Conservation (phyloP, 306 rosid species). For the Fragaria iinumae region DNA sequence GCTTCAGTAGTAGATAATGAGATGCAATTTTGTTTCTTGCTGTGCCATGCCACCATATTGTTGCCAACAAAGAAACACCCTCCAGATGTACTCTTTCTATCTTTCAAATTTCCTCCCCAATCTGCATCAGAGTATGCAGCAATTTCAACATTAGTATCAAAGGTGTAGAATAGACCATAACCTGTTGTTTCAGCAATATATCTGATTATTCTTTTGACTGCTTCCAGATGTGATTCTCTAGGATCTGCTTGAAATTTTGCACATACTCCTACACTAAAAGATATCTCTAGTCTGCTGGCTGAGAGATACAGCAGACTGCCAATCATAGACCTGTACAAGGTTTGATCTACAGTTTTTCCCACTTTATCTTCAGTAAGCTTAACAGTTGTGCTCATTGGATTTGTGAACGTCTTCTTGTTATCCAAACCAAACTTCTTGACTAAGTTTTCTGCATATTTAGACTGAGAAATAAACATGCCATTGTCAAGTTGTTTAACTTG, state of each 20-base stretch:
- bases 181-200: not conserved
- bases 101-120: not conserved
- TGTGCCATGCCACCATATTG: not conserved
- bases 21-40: not conserved
- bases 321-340: too few relatives aligned
- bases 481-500: too few relatives aligned
- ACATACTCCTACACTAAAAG: not conserved
- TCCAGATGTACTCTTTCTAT: not conserved
- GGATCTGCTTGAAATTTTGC: not conserved
- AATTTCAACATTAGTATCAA: not conserved
- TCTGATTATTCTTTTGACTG: not conserved
- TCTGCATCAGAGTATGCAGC: not conserved
- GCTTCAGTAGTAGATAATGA: not conserved
- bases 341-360: too few relatives aligned
- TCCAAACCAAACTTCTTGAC: too few relatives aligned
- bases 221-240: not conserved
- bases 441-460: too few relatives aligned
- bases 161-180: rapidly evolving
- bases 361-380: too few relatives aligned
- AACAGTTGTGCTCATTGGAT: too few relatives aligned
- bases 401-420: too few relatives aligned
- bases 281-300: not conserved
- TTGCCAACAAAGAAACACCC: not conserved
- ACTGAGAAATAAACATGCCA: too few relatives aligned
- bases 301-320: not conserved